phyloP scores from a whole-genome alignment of 2,329 filamentous ascomycete species.

The Colletotrichum lini region DNA sequence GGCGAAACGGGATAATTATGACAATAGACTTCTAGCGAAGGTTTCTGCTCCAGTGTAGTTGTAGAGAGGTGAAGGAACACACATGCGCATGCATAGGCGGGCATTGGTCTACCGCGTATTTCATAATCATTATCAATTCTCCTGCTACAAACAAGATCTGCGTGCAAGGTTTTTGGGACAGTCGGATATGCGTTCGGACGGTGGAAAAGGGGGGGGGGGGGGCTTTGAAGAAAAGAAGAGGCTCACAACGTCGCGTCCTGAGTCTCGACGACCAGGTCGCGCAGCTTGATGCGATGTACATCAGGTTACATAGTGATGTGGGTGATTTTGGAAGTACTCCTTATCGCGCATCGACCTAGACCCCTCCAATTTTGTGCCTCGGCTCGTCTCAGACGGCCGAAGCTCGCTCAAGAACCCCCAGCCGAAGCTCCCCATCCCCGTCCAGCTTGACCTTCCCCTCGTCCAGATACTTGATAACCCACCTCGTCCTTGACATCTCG shows the following conservation, averaged over 20 bases:
- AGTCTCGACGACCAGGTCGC: background rate
- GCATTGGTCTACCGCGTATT: background rate
- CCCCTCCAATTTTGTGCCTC: constrained; percentile 30
- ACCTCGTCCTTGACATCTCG: no score
- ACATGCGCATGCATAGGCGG: background rate
- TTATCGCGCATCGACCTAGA: constrained; percentile 23
- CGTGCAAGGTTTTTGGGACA: no score
- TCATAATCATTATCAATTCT: background rate
- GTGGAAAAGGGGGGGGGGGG: background rate
- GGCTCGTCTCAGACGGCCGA: constrained; percentile 19
- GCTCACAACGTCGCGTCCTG: constrained; percentile 4
- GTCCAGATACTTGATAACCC: background rate
- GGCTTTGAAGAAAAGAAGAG: background rate
- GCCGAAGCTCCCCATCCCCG: background rate
- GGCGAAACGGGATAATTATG: constrained; percentile 19
- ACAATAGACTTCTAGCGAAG: constrained; percentile 16
- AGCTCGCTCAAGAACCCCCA: constrained; percentile 13
- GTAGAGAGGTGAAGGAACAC: background rate
- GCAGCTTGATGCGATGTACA: constrained; percentile 3
- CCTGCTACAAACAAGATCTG: background rate
- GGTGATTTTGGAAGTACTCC: background rate
- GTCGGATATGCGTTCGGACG: background rate
- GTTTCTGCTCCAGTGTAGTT: background rate
- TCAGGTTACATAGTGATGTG: background rate
- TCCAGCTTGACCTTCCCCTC: background rate